phyloP scores from a whole-genome alignment of 305 asterid genomes.

The Ajuga reptans region DNA sequence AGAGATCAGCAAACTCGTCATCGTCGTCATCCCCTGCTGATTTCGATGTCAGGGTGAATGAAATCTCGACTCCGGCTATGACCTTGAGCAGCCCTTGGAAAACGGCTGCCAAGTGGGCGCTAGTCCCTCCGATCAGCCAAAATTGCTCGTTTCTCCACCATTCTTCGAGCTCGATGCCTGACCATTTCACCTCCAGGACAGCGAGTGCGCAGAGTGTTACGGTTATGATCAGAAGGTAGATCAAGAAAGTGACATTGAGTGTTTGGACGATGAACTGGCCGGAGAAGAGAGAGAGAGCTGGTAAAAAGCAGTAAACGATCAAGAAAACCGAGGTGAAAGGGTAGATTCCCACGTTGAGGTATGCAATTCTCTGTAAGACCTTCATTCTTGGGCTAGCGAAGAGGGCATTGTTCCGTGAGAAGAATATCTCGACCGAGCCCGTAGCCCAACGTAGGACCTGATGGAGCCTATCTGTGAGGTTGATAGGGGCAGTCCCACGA shows the following conservation, averaged over 20 bases:
- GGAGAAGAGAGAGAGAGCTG: constrained; percentile 66
- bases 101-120: constrained; percentile 69
- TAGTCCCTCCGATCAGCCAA: constrained; percentile 65
- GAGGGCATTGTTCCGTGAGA: constrained; percentile 60
- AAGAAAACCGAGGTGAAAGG: constrained; percentile 66
- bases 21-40: constrained; percentile 58
- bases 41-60: constrained; percentile 63
- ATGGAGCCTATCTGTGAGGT: constrained; percentile 67
- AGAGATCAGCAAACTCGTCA: constrained; percentile 59
- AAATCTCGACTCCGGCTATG: constrained; percentile 63
- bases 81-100: constrained; percentile 62
- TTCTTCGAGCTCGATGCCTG: constrained; percentile 62
- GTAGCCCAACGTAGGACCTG: constrained; percentile 84
- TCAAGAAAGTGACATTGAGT: constrained; percentile 48
- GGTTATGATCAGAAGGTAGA: constrained; percentile 50
- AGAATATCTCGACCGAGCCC: constrained; percentile 67
- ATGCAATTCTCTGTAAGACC: constrained; percentile 51
- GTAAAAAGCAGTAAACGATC: constrained; percentile 65
- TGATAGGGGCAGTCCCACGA: constrained; percentile 73
- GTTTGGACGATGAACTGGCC: constrained; percentile 71
- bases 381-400: constrained; percentile 57
- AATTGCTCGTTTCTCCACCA: constrained; percentile 74
- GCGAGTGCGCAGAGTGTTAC: constrained; percentile 57
- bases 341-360: constrained; percentile 58
- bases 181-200: constrained; percentile 65